phyloP scores from a whole-genome alignment of 108 stramenopile species.

The Skeletonema grethae region DNA sequence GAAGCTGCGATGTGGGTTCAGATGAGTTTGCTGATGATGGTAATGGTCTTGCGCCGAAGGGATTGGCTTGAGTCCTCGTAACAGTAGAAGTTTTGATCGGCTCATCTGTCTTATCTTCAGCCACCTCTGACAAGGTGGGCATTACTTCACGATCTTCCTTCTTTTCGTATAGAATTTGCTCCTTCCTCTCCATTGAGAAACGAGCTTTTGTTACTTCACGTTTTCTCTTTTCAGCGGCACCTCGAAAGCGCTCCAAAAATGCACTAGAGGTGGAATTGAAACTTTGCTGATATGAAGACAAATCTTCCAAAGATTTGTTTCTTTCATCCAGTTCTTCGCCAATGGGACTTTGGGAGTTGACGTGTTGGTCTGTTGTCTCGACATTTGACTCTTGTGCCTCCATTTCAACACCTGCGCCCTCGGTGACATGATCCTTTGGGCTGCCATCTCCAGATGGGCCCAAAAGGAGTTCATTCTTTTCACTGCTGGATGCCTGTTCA shows the following conservation, averaged over 20 bases:
- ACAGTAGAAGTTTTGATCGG: not conserved
- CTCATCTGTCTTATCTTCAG: constrained; percentile 12
- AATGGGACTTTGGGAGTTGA: not conserved
- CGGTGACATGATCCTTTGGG: not conserved
- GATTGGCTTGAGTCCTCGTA: constrained; percentile 19
- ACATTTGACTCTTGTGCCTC: not conserved
- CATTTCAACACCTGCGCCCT: not conserved
- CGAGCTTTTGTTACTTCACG: constrained; percentile 43
- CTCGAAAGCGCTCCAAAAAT: constrained; percentile 35
- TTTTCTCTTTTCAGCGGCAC: constrained; percentile 39
- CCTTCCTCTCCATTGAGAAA: constrained; percentile 40
- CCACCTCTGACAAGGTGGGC: constrained; percentile 8
- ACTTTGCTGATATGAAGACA: constrained; percentile 24
- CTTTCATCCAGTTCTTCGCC: constrained; percentile 10
- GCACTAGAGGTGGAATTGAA: constrained; percentile 39
- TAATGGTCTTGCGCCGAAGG: constrained; percentile 36
- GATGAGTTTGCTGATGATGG: constrained; percentile 19
- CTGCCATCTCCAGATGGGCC: not conserved
- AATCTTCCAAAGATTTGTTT: constrained; percentile 26
- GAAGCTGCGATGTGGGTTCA: not conserved
- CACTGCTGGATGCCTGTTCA: not conserved
- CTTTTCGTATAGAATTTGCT: constrained; percentile 35
- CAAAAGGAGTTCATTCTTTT: not conserved
- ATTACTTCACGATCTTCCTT: constrained; percentile 14
- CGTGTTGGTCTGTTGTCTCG: not conserved